Evolutionary conservation across 2,329 filamentous ascomycete species (phyloP), one percentile per base, ranked within the genome.

Genomic region (Arachnomyces sp.): DNA sequence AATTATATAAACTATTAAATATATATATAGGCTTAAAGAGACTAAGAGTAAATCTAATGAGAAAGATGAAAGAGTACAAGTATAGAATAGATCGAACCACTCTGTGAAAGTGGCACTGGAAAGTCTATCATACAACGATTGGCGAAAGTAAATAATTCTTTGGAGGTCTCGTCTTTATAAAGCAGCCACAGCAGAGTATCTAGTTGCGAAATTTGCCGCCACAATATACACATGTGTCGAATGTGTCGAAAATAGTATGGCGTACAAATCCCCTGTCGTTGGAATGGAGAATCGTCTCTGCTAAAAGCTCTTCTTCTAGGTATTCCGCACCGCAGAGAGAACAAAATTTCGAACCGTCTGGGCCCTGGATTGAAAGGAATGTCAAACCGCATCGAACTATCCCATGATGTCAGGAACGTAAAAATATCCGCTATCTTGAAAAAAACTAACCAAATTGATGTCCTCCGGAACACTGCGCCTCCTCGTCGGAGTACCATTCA

Each of bases 341-440:
- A 52, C 75, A 79, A 36, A 63, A 65, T 49, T 75, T 77, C 9
- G 72, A 71, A 2, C 71, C 61, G 2, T 67, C 67, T 2, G 75
- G 73, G 28, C 69, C 65, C 51, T 77, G 73, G 5, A 78, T 75
- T 1, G 73, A 63, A 4, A 76, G 49, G 38, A 75, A 72, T n/a
- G 71, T 74, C 15, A 78, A 47, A 9, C 64, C 65, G 48, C 75
- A 79, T 28, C 75, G 65, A n/a, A 61, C 68, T 72, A 44, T 21
- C n/a, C 17, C 16, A 36, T 25, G 21, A 30, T 12, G 34, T 49
- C 40, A 54, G 36, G 7, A 29, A 21, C 31, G 21, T 31, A 5
- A 14, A 13, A 32, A 15, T 13, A 14, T 16, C 8, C 13, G 7
- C 16, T 16, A 29, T 4, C 7, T 33, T 28, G 11, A 5, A 8